Evolutionary conservation across 768 basidiomycete genomes (phyloP).

Genomic region (Chalciporus chontae): DNA sequence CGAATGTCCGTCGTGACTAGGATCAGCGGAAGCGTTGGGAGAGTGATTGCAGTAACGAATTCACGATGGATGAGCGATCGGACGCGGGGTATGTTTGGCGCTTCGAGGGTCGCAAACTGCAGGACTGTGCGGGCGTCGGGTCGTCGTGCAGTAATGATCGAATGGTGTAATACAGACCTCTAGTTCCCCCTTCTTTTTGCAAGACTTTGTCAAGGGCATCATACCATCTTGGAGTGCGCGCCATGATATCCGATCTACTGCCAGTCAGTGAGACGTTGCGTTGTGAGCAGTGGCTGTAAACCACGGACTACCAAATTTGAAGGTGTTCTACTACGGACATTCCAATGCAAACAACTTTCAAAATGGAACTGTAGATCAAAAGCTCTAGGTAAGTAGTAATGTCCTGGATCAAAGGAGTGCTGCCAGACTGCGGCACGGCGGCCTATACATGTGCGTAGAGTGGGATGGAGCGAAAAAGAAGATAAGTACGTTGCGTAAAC

Average conservation of each 20-base stretch:
- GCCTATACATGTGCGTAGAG: no score
- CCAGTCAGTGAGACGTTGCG: no score
- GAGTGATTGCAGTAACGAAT: slow-evolving; percentile 44
- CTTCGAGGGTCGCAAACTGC: slow-evolving; percentile 42
- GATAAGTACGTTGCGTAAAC: no score
- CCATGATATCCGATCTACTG: slow-evolving; percentile 1
- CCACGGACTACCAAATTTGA: no score
- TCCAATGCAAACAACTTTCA: no score
- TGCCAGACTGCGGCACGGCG: no score
- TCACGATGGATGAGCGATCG: slow-evolving; percentile 63
- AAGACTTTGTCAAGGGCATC: slow-evolving; percentile 42
- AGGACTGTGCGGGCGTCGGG: slow-evolving; percentile 37
- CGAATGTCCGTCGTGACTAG: slow-evolving; percentile 71
- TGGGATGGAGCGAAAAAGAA: no score
- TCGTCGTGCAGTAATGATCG: neutral
- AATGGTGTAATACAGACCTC: slow-evolving; percentile 17
- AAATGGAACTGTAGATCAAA: no score
- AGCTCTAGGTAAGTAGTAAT: no score
- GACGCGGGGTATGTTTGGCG: slow-evolving; percentile 47
- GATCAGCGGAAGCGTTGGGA: slow-evolving; percentile 54
- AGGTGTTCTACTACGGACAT: no score
- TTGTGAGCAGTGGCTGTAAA: no score
- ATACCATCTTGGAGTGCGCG: slow-evolving; percentile 41
- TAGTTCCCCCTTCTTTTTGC: slow-evolving; percentile 34
- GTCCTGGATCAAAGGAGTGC: no score